These are phyloP conservation scores for Piper betle DNA, from an alignment of 164 flowering plant species.

Conservation along the genomic window DNA sequence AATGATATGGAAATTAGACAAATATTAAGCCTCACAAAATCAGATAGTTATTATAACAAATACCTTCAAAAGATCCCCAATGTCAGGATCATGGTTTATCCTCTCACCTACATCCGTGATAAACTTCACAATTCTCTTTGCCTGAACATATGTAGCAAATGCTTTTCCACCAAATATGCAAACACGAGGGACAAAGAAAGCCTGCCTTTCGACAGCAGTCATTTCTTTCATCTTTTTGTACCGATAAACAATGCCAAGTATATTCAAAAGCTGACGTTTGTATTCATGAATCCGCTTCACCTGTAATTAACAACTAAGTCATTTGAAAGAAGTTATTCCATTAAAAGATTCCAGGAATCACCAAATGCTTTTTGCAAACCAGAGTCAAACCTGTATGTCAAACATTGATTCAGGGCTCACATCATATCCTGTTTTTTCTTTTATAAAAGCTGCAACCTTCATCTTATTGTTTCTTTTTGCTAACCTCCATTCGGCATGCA, in stretches of 20 bases:
- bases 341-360: background rate
- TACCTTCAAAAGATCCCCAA: conserved; percentile 91
- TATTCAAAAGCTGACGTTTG: conserved; percentile 82
- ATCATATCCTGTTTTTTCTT: conserved; percentile 75
- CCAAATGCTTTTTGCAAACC: background rate
- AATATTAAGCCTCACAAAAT: background rate
- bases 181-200: conserved; percentile 70
- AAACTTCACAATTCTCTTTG: conserved; percentile 90
- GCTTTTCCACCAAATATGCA: conserved; percentile 98
- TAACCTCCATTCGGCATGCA: conserved; percentile 70
- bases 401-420: conserved; percentile 91
- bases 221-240: conserved; percentile 94
- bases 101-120: conserved; percentile 89
- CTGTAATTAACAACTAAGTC: conserved; percentile 30
- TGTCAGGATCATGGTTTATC: conserved; percentile 82
- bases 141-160: conserved; percentile 89
- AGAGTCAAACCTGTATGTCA: conserved; percentile 61
- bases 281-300: conserved; percentile 97
- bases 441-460: conserved; percentile 59
- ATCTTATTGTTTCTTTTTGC: conserved; percentile 68
- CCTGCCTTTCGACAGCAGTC: conserved; percentile 59
- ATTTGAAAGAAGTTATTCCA: background rate
- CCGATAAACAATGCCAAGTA: conserved; percentile 84
- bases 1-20: background rate
- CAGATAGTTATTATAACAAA: background rate